phyloP scores from a whole-genome alignment of 257 asterid genomes.

The Solanum chmielewskii region DNA sequence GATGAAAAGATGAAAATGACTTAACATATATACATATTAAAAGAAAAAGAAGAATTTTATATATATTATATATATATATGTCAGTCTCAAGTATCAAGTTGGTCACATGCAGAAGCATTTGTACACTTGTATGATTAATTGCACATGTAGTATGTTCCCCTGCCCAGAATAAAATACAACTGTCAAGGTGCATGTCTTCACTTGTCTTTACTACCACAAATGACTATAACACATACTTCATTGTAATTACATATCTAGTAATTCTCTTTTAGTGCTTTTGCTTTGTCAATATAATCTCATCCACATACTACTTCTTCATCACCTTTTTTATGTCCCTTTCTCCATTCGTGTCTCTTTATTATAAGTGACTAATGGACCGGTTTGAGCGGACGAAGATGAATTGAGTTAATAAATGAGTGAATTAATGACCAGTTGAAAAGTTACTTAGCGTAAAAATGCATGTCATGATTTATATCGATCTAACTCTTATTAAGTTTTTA shows the following conservation, averaged over 20 bases:
- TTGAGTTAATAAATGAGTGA: not conserved
- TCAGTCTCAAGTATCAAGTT: not conserved
- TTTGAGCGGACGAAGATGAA: not conserved
- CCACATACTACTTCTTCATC: not conserved
- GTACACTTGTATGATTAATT: slow-evolving; percentile 22
- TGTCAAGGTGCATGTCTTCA: slow-evolving; percentile 26
- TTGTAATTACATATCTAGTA: not conserved
- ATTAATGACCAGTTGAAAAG: no score
- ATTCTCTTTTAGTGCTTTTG: not conserved
- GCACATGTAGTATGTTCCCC: slow-evolving; percentile 83
- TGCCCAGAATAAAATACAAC: slow-evolving; percentile 43
- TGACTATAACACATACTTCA: slow-evolving; percentile 8
- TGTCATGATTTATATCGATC: no score
- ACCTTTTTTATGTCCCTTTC: slow-evolving; percentile 12
- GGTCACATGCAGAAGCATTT: slow-evolving; percentile 8
- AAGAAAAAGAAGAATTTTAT: not conserved
- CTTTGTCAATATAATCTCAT: not conserved
- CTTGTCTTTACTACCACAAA: slow-evolving; percentile 35
- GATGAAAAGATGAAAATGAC: not conserved
- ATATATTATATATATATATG: not conserved
- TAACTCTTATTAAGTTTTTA: not conserved
- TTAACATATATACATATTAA: not conserved
- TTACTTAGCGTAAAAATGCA: no score
- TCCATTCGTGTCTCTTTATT: not conserved
- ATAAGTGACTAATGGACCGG: not conserved